Conservation (phyloP, 352 stramenopile species). For the Salisapilia sapeloensis region DNA sequence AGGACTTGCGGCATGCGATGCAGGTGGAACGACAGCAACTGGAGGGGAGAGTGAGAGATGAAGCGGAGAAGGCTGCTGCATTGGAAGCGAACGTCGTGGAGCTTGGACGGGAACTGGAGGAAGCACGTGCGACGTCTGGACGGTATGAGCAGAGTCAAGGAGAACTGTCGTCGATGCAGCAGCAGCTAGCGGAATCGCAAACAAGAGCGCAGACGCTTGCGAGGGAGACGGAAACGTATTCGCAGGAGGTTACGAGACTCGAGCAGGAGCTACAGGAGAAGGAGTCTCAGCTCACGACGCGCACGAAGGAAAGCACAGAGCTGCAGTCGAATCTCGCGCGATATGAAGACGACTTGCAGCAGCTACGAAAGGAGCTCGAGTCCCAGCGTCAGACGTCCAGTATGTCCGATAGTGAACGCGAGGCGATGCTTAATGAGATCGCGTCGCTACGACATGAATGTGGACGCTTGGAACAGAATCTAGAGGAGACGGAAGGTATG, state of each 20-base stretch:
- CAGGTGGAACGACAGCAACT: too few species aligned
- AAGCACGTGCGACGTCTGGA: conserved; percentile 2
- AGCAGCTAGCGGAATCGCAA: conserved; percentile 5
- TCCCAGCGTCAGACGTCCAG: background rate
- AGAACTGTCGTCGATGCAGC: conserved; percentile 7
- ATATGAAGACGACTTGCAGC: conserved; percentile 10
- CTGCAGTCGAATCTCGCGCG: conserved; percentile 29
- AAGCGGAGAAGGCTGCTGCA: conserved; percentile 10
- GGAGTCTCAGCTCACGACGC: conserved; percentile 29
- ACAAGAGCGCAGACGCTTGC: conserved; percentile 3
- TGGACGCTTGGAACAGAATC: conserved; percentile 3
- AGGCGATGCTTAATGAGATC: conserved; percentile 7
- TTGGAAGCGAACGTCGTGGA: too few species aligned
- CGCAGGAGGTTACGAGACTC: conserved; percentile 18
- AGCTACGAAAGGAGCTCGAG: conserved; percentile 6
- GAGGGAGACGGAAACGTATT: conserved; percentile 12
- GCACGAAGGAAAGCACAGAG: conserved; percentile 45
- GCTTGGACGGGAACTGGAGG: conserved; percentile 4
- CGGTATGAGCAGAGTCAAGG: conserved; percentile 3
- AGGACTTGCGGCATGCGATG: too few species aligned
- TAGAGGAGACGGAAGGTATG: conserved; percentile 21
- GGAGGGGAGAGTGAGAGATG: too few species aligned
- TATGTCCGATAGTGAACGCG: conserved; percentile 2
- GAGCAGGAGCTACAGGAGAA: conserved; percentile 25
- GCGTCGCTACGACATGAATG: conserved; percentile 14